phyloP scores from a whole-genome alignment of 2,329 filamentous ascomycete species.

The Gaeumannomyces tritici region DNA sequence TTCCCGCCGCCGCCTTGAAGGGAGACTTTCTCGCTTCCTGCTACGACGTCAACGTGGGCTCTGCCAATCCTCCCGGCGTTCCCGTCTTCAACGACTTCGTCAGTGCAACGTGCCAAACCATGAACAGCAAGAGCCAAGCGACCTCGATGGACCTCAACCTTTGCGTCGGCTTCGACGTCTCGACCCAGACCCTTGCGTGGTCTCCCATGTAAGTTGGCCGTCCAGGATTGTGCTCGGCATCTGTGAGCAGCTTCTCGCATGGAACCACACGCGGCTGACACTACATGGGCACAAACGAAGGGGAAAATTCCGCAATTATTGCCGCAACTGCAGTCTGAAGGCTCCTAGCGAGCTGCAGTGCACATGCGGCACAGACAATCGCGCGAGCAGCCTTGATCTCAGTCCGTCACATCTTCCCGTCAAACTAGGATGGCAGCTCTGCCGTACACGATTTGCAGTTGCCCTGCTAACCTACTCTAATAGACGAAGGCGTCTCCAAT shows the following conservation, averaged over 20 bases:
- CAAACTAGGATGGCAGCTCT: too few relatives aligned
- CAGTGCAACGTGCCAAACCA: constrained; percentile 2
- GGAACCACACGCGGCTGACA: background rate
- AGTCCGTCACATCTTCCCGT: constrained; percentile 4
- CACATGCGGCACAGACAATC: constrained; percentile 3
- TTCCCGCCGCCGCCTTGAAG: background rate
- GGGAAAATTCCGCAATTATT: constrained; percentile 12
- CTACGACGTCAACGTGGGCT: background rate
- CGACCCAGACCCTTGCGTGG: constrained; percentile 7
- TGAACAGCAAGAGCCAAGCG: constrained; percentile 1
- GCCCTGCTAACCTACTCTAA: background rate
- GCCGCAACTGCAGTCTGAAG: constrained; percentile 5
- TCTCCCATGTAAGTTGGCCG: constrained; percentile 7
- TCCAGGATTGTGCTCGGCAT: too few relatives aligned
- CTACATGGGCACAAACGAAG: constrained; percentile 2
- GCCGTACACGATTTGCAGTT: background rate
- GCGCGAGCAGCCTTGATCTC: constrained; percentile 8
- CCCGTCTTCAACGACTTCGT: constrained; percentile 4
- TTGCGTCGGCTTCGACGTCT: constrained; percentile 11
- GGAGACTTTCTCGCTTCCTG: background rate
- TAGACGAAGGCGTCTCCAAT: constrained; percentile 6
- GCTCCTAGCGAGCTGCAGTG: constrained; percentile 6
- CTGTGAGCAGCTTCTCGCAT: background rate
- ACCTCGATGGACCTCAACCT: constrained; percentile 12
- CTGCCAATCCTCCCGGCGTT: background rate